Conservation (phyloP, 306 rosid species). For the Sesbania bispinosa region DNA sequence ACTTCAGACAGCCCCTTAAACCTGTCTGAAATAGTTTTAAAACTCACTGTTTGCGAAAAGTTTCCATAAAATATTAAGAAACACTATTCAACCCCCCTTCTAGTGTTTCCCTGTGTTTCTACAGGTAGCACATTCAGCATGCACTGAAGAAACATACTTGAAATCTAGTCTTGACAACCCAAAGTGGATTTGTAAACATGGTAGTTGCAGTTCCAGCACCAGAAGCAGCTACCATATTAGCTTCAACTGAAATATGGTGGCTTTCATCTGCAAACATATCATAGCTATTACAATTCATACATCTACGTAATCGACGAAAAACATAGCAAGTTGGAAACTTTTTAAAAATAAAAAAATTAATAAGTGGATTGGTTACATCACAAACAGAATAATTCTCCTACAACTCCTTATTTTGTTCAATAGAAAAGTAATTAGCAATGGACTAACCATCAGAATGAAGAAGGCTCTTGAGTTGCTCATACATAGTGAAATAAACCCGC, state of each 20-base stretch:
- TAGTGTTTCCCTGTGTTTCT: too few species aligned
- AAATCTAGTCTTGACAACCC: slow-evolving; percentile 95
- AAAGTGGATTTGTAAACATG: slow-evolving; percentile 79
- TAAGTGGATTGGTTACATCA: background rate
- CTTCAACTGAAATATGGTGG: slow-evolving; percentile 73
- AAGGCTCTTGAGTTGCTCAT: slow-evolving; percentile 64
- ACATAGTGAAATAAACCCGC: slow-evolving; percentile 71
- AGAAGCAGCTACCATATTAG: slow-evolving; percentile 81
- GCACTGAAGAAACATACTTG: slow-evolving; percentile 54
- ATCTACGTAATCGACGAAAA: background rate
- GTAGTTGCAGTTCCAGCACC: slow-evolving; percentile 92
- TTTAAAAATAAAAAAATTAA: background rate
- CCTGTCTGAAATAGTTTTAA: too few species aligned
- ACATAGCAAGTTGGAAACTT: slow-evolving; percentile 11
- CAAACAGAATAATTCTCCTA: background rate
- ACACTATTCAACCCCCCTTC: too few species aligned
- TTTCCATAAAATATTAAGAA: too few species aligned
- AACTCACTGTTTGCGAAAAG: too few species aligned
- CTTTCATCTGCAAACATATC: slow-evolving; percentile 50
- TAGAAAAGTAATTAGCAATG: background rate
- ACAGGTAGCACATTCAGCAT: background rate
- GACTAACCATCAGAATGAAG: slow-evolving; percentile 63
- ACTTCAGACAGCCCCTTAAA: too few species aligned
- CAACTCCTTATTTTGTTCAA: slow-evolving; percentile 6
- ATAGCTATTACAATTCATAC: slow-evolving; percentile 14